Evolutionary conservation across 1,284 basidiomycete genomes (phyloP), one percentile per base, ranked within the genome.

Genomic region (Ustilago shanxiensis): DNA sequence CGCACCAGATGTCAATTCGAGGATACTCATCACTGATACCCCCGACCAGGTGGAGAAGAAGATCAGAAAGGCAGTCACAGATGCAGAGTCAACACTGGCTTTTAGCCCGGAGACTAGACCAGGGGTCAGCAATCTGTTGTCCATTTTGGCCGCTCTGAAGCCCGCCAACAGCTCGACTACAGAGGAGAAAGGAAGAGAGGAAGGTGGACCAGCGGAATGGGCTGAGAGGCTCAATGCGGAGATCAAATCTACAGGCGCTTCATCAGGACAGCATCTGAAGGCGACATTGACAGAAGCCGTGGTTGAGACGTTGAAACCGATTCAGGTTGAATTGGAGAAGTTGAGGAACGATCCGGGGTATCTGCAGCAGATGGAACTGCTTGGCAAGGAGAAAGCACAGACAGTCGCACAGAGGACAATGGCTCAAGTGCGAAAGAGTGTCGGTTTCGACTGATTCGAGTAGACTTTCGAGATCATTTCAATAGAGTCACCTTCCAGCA

Each of bases 1-100:
- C 0, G 89, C 93, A 0, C 92, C 92, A 0, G 91, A 93, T 82
- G 79, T 90, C 1, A 88, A 90, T n/a, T 95, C 94, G 1, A 92
- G 95, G 28, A 94, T 98, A 77, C 88, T 94, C 62, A 88, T 98
- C 44, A 96, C 93, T 22, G 95, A 98, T 84, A 87, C 89, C 0
- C 86, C 90, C 1, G 82, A 87, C 2, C 87, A 90, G 80, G 93
- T 97, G 39, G 85, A 85, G 44, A 83, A 88, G 22, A 97, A 97
- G 86, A 89, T 98, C 72, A 90, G 91, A 29, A 88, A 89, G 7
- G 93, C 95, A 0, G 92, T 95, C 1, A 98, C 95, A 0, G 95
- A 98, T 85, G 92, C 93, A 0, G 89, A 90, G 11, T 85, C 86
- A 0, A 49, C 41, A 7, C 37, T 97, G 44, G 90, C 91, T 0